Base-by-base conservation (phyloP, 208 protist genomes). In the Trypanosoma brucei region DNA sequence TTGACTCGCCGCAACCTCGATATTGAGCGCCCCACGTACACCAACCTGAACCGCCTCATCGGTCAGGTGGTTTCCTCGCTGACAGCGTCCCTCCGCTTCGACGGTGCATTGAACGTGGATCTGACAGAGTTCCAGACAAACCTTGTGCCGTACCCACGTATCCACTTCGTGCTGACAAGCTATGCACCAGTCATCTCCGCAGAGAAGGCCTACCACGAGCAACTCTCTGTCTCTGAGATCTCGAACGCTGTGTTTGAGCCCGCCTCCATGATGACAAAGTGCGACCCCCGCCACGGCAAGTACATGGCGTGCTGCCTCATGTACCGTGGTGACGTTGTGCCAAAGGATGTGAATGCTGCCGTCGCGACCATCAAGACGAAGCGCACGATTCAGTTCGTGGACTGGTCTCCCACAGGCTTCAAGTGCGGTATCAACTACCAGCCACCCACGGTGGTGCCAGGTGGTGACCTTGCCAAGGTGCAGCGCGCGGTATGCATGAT, bases 361-460 rank as follows among this genome's bases (percentile, higher is more conserved):
- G 87, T 98, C 38, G 75, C 82, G 57, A 83, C 76, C 63, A 96
- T 99, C 85, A 98, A 98, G 84, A 97, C 87, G 64, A 98, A 98
- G 74, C 72, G 87, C 50, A 95, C 79, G 63, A 94, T 98, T 65
- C 86, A 97, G 67, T 98, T 98, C 71, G 96, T 99, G 44, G 97
- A 99, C 66, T 98, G 96, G 97, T 97, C 80, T 59, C 97, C 96
- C 56, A 98, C 93, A 59, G 96, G 97, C 62, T 98, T 99, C 95
- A 99, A 98, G 88, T 96, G 95, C 78, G 98, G 97, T 76, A 98
- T 99, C 85, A 99, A 99, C 93, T 96, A 98, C 78, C 87, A 98
- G 97, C 98, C 63, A 91, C 96, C 98, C 42, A 97, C 93, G 33
- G 88, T 94, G 34, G 86, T 98, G 11, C 94, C 95, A 42, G 96